These are phyloP conservation scores for Hyphochytrium catenoides DNA, from an alignment of 352 stramenopile species.

Conservation along the genomic window DNA sequence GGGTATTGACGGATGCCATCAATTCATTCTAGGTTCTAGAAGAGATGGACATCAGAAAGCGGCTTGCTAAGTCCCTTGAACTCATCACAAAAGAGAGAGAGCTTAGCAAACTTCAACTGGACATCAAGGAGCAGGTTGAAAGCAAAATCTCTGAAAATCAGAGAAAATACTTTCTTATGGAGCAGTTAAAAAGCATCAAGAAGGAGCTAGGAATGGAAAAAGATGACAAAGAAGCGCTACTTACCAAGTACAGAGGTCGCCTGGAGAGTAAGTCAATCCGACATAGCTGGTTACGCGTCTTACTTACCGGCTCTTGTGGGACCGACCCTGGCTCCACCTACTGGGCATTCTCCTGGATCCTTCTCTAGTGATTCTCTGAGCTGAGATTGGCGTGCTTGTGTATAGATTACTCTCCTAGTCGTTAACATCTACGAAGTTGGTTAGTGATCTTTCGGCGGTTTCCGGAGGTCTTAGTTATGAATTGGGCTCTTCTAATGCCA, in stretches of 20 bases:
- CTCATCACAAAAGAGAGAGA: conserved; percentile 91
- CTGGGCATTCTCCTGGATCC: too few relatives aligned
- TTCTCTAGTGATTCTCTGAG: too few relatives aligned
- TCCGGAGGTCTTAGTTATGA: too few relatives aligned
- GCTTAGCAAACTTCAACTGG: conserved; percentile 84
- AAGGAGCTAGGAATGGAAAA: conserved; percentile 98
- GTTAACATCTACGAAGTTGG: too few relatives aligned
- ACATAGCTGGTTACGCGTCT: conserved; percentile 13
- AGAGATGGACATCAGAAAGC: conserved; percentile 78
- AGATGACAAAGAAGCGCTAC: conserved; percentile 94
- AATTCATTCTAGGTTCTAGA: too few relatives aligned
- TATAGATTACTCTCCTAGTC: too few relatives aligned
- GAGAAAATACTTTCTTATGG: conserved; percentile 90
- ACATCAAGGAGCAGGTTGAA: conserved; percentile 80
- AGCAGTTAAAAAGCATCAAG: conserved; percentile 99
- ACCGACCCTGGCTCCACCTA: conserved; percentile 17
- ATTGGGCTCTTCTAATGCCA: too few relatives aligned
- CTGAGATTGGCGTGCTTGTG: too few relatives aligned
- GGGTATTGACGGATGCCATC: too few relatives aligned
- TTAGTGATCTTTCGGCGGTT: too few relatives aligned
- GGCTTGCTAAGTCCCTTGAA: conserved; percentile 84
- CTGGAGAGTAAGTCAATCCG: conserved; percentile 15
- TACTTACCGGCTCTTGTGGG: conserved; percentile 3
- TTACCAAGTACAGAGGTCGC: conserved; percentile 83
- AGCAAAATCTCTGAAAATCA: conserved; percentile 81